Base-by-base conservation (phyloP, 129 eudicot genomes). In the Flaveria sonorensis region DNA sequence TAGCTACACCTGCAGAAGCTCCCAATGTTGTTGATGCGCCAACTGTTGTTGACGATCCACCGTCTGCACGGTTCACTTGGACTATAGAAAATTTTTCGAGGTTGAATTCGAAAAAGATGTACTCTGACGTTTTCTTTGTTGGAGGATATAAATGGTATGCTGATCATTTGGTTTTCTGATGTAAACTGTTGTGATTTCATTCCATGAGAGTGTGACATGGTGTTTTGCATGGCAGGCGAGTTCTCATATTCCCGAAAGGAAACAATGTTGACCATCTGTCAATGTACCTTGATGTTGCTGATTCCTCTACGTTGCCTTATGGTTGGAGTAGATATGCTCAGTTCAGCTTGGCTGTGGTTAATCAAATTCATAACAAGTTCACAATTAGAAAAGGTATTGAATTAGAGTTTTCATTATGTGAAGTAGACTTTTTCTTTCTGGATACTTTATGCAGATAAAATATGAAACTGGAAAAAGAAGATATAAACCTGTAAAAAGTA, bases 271-370 rank as follows among this genome's bases (percentile, higher is more conserved):
- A 89, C 70, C 86, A 80, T 83, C 79, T 93, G 77, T 93, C 98
- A 13, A 84, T 90, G 96, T 90, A 88, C 81, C 87, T 93, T 26
- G 98, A 90, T 81, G 98, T 93, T 60, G 98, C 96, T 16, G 97
- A 93, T 77, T 84, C 93, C 2, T 20, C 86, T 16, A 74, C 85
- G 46, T 61, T 90, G 70, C 97, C 98, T 16, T 87, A 87, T 81
- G 98, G 97, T 20, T 93, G 97, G 97, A 90, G 89, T 73, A 87
- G 96, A 87, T 84, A 79, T 76, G 93, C 96, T 14, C 97, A 93
- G 56, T 93, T 93, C 77, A 93, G 91, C 82, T 84, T 93, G 74
- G 85, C 88, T 1, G 92, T 93, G 76, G 74, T 79, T 75, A 88
- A 93, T 93, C 97, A 90, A 74, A 68, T 85, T 73, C 86, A 85